Conservation (phyloP, 1,284 basidiomycete species). For the Fomitopsis schrenkii region DNA sequence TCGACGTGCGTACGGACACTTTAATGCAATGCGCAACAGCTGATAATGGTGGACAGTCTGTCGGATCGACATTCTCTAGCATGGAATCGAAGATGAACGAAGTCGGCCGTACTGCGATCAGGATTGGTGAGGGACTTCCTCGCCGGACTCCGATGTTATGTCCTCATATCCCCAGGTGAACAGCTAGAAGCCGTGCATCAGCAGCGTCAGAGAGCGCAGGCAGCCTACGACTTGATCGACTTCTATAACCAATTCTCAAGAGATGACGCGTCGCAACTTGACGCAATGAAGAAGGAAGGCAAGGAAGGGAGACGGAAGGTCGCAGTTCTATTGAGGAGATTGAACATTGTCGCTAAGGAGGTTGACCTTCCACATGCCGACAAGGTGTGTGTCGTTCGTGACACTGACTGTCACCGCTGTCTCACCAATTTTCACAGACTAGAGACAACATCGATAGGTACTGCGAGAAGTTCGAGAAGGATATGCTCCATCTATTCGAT, state of each 20-base stretch:
- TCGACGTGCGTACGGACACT: constrained; percentile 56
- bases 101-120: constrained; percentile 91
- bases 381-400: constrained; percentile 46
- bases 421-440: constrained; percentile 43
- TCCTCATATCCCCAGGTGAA: constrained; percentile 59
- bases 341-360: constrained; percentile 89
- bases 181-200: constrained; percentile 95
- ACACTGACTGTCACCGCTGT: not conserved
- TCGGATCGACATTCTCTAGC: constrained; percentile 76
- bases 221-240: constrained; percentile 91
- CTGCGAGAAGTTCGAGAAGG: constrained; percentile 98
- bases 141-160: not conserved
- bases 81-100: constrained; percentile 91
- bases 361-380: constrained; percentile 82
- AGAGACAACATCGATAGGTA: constrained; percentile 91
- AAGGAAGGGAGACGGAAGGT: constrained; percentile 86
- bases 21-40: not conserved
- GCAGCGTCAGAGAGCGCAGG: constrained; percentile 89
- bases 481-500: constrained; percentile 96
- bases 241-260: constrained; percentile 93
- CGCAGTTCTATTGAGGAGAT: constrained; percentile 84
- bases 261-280: constrained; percentile 77
- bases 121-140: constrained; percentile 63
- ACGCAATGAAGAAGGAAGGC: constrained; percentile 82
- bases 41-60: constrained; percentile 45